Evolutionary conservation across 352 stramenopile genomes (phyloP).

Genomic region (Pilasporangium apinafurcum): DNA sequence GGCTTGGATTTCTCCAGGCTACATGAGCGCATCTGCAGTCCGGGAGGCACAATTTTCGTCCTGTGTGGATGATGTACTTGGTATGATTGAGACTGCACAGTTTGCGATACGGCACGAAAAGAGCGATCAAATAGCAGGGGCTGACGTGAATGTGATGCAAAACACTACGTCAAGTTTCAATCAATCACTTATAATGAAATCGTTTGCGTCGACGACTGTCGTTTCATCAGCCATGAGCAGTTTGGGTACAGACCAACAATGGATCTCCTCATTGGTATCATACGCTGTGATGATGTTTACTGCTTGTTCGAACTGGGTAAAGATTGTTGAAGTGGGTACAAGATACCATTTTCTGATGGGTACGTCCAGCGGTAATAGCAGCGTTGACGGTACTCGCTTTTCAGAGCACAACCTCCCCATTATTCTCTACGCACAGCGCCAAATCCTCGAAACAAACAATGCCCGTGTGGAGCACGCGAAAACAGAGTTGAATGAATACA

Average conservation of each 20-base stretch:
- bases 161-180: too few species aligned
- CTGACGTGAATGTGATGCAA: too few species aligned
- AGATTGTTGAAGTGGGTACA: slow-evolving; percentile 49
- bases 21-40: slow-evolving; percentile 6
- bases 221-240: slow-evolving; percentile 20
- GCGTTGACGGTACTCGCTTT: slow-evolving; percentile 45
- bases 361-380: slow-evolving; percentile 9
- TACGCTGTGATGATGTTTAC: slow-evolving; percentile 29
- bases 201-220: slow-evolving; percentile 29
- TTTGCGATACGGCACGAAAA: too few species aligned
- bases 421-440: slow-evolving; percentile 54
- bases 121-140: too few species aligned
- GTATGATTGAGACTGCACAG: slow-evolving; percentile 43
- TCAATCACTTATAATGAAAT: slow-evolving; percentile 1
- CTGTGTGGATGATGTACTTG: slow-evolving; percentile 40
- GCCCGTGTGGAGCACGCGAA: slow-evolving; percentile 18
- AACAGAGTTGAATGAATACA: slow-evolving; percentile 19
- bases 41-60: slow-evolving; percentile 12
- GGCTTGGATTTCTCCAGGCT: slow-evolving; percentile 41
- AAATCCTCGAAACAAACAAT: slow-evolving; percentile 39
- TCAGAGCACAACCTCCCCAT: slow-evolving; percentile 50
- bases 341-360: slow-evolving; percentile 38
- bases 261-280: slow-evolving; percentile 36
- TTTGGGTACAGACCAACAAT: slow-evolving; percentile 35
- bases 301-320: slow-evolving; percentile 30